Percentiles rank a stretch among this genome's conserved stretches.
Conservation (phyloP, 2,329 filamentous ascomycete species). For the Claviceps pazoutovae region DNA sequence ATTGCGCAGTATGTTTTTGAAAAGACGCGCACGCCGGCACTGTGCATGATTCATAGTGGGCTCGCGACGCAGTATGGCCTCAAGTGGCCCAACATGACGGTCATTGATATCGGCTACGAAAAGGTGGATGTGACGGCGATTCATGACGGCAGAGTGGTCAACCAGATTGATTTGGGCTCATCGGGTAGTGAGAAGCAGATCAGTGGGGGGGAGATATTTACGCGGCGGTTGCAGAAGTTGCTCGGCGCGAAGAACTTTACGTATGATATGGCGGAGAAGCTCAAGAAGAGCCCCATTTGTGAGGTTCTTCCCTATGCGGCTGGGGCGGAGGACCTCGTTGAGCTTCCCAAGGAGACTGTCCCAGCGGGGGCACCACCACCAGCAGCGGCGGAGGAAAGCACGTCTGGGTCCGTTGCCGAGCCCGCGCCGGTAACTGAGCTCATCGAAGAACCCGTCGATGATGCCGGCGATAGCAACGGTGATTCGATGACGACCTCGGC, state of each 20-base stretch:
- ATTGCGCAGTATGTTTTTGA: slow-evolving; percentile 94
- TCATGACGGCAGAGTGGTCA: slow-evolving; percentile 64
- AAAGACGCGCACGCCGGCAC: slow-evolving; percentile 86
- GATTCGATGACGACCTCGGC: slow-evolving; percentile 11
- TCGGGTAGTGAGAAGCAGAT: slow-evolving; percentile 33
- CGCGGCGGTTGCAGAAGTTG: slow-evolving; percentile 54
- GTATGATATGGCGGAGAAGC: slow-evolving; percentile 54
- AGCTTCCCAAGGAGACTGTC: slow-evolving; percentile 29
- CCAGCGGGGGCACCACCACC: background rate
- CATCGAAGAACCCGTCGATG: slow-evolving; percentile 26
- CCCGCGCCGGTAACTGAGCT: slow-evolving; percentile 5
- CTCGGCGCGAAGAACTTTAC: slow-evolving; percentile 46
- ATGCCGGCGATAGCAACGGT: slow-evolving; percentile 21
- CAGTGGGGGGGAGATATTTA: slow-evolving; percentile 83
- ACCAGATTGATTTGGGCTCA: slow-evolving; percentile 47
- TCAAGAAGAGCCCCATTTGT: slow-evolving; percentile 53
- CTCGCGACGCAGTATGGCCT: slow-evolving; percentile 78
- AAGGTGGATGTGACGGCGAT: slow-evolving; percentile 91
- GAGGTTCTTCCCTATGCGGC: slow-evolving; percentile 48
- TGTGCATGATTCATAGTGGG: slow-evolving; percentile 81
- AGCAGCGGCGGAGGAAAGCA: background rate
- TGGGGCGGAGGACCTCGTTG: slow-evolving; percentile 30
- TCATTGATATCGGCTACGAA: slow-evolving; percentile 81
- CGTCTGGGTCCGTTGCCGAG: slow-evolving; percentile 20
- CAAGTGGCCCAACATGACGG: slow-evolving; percentile 59